Conservation (phyloP, 164 flowering plant species). For the Liquidambar formosana region DNA sequence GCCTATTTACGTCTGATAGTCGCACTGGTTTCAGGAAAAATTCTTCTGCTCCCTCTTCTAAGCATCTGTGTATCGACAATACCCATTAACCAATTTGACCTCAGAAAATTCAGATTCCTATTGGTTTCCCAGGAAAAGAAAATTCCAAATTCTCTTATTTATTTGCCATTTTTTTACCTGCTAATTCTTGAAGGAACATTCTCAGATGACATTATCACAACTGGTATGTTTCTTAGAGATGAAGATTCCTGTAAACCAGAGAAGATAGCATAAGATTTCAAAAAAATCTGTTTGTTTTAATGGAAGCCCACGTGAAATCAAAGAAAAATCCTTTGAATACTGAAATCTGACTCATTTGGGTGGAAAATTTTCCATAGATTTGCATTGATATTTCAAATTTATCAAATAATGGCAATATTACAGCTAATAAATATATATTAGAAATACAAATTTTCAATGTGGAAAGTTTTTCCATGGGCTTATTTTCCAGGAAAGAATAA, state of each 20-base stretch:
- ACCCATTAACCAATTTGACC: constrained; percentile 1
- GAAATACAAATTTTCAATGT: not conserved
- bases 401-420: not conserved
- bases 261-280: not conserved
- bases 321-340: not conserved
- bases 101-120: not conserved
- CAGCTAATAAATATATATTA: not conserved
- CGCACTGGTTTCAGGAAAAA: constrained; percentile 78
- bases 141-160: not conserved
- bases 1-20: constrained; percentile 62
- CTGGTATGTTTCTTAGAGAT: constrained; percentile 76
- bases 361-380: constrained; percentile 9
- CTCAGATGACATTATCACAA: constrained; percentile 96
- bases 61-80: constrained; percentile 58
- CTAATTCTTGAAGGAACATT: constrained; percentile 84
- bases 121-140: not conserved
- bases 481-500: not conserved
- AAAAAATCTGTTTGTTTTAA: not conserved
- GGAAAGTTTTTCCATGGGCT: not conserved
- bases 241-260: constrained; percentile 66
- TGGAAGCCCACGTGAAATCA: not conserved
- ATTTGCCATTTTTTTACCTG: constrained; percentile 47
- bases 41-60: constrained; percentile 93
- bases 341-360: not conserved
- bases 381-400: not conserved